These are phyloP conservation scores for Solanum arcanum DNA, from an alignment of 257 asterid species.

Conservation along the genomic window DNA sequence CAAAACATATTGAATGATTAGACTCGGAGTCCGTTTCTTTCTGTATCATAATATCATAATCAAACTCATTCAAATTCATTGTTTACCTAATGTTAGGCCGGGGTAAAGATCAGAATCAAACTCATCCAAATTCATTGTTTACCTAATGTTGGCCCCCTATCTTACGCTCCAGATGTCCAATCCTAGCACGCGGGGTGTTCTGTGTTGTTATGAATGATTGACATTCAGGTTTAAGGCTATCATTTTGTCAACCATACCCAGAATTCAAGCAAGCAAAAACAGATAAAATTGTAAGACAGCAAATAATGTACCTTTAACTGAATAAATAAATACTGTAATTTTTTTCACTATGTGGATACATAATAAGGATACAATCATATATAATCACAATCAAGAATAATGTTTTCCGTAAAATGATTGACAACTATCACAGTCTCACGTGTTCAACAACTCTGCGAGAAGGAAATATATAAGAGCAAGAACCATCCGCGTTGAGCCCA, in stretches of 20 bases:
- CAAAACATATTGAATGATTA: not conserved
- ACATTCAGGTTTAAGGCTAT: not conserved
- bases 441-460: not conserved
- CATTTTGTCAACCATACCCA: not conserved
- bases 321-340: not conserved
- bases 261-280: not conserved
- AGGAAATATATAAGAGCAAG: not conserved
- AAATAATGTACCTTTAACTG: not conserved
- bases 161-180: not conserved
- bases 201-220: not conserved
- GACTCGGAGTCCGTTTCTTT: not conserved
- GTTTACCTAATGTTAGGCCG: not conserved
- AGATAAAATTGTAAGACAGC: not conserved
- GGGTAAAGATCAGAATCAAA: too few relatives aligned
- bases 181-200: not conserved
- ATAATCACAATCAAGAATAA: not conserved
- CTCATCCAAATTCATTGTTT: not conserved
- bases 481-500: not conserved
- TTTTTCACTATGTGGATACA: not conserved
- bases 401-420: slow-evolving; percentile 1
- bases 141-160: not conserved
- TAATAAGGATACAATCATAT: not conserved
- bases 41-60: not conserved
- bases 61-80: not conserved
- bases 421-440: slow-evolving; percentile 7